Evolutionary conservation across 371 early-diverging fungal genomes (phyloP), one percentile per base, ranked within the genome.

Genomic region (Zychaea mexicana): DNA sequence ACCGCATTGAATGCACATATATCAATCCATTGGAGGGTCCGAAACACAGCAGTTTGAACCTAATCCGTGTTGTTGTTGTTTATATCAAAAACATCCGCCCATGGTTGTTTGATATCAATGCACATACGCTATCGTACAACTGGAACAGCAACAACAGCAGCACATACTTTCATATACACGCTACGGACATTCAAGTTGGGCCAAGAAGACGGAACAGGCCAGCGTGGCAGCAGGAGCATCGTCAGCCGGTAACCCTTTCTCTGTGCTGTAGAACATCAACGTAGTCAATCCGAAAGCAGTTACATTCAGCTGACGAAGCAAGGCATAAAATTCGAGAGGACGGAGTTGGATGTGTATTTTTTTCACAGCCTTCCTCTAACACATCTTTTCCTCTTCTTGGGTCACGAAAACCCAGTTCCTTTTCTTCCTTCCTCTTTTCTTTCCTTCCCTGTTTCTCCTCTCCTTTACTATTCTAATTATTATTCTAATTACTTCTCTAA

Each of bases 371-470:
- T 53, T 61, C 60, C 26, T 64, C 56, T 28, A 57, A 52, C 24
- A 53, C 32, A 30, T 62, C 33, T 54, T 32, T 58, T 49, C 54
- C 17, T 13, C 30, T 62, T 56, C n/a, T 42, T 15, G 4, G 47
- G 17, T 56, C 36, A 28, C 52, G 52, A 15, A n/a, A n/a, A 52
- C 45, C 60, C 22, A 28, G 33, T 52, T 36, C 49, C 38, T 56
- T 61, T 56, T 61, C 22, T 65, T 36, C 19, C 42, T 55, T 49
- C 56, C 19, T 59, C 56, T 64, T 64, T 61, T 28, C 53, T 58
- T 39, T 61, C 45, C 22, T 60, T 19, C 33, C 42, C 19, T 57
- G 32, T 53, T 46, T 56, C 26, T 61, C 64, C 32, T 52, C 42
- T 64, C 53, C 55, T 33, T 60, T 52, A 42, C 46, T 28, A 26